Conservation (phyloP, 495 filamentous ascomycete genomes). For the Aspergillus conjunctus region DNA sequence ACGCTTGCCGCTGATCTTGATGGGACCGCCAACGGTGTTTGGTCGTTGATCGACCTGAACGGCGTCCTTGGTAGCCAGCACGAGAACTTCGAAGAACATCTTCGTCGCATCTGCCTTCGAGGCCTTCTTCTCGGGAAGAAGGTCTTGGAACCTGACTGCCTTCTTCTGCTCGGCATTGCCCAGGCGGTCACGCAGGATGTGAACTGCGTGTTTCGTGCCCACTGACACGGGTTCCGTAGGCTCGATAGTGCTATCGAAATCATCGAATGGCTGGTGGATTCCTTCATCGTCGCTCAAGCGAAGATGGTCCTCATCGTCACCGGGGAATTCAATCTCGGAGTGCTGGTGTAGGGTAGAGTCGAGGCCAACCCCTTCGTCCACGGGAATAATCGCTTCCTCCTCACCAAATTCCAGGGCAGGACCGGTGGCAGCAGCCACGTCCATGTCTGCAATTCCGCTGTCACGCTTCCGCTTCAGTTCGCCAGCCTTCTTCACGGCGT, state of each 20-base stretch:
- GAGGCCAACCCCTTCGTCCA: constrained; percentile 53
- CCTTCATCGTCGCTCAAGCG: constrained; percentile 57
- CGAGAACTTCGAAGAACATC: constrained; percentile 98
- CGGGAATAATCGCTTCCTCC: constrained; percentile 55
- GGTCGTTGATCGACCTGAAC: constrained; percentile 94
- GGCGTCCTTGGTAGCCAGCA: constrained; percentile 95
- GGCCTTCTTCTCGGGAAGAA: constrained; percentile 78
- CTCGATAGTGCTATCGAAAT: constrained; percentile 80
- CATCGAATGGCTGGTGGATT: constrained; percentile 43
- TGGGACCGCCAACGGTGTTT: constrained; percentile 69
- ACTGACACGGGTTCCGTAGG: constrained; percentile 82
- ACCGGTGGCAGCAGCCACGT: constrained; percentile 63
- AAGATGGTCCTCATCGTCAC: constrained; percentile 53
- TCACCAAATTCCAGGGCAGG: constrained; percentile 69
- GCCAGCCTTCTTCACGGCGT: constrained; percentile 71
- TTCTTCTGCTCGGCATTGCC: constrained; percentile 71
- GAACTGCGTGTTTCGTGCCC: constrained; percentile 92
- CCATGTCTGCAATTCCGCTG: constrained; percentile 80
- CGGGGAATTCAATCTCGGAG: constrained; percentile 64
- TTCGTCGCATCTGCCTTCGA: constrained; percentile 89
- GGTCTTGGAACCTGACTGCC: constrained; percentile 84
- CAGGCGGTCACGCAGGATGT: constrained; percentile 87
- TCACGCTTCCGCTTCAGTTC: constrained; percentile 95
- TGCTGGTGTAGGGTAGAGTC: constrained; percentile 53
- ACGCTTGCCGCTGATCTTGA: constrained; percentile 82